Evolutionary conservation across 176 grass and related monocot genomes (phyloP).

Genomic region (Paspalum notatum): DNA sequence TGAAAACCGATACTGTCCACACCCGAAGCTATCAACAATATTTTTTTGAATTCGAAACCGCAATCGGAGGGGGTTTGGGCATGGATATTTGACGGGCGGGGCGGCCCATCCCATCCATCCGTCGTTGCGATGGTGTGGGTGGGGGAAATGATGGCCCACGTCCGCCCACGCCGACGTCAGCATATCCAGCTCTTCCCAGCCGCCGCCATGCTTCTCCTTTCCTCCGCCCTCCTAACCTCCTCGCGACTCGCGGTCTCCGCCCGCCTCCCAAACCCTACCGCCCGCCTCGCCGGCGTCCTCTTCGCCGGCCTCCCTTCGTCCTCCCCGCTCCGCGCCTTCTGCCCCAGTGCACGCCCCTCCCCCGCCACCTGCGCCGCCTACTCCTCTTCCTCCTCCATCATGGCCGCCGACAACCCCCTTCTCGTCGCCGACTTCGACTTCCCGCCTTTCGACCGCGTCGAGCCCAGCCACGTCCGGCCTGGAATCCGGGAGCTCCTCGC

Average conservation of each 20-base stretch:
- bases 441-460: conserved; percentile 78
- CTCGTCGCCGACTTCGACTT: conserved; percentile 68
- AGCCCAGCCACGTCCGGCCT: conserved; percentile 72
- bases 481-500: conserved; percentile 73
- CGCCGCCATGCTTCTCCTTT: conserved; percentile 38
- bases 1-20: too few relatives aligned
- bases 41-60: too few relatives aligned
- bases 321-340: conserved; percentile 61
- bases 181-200: neutral
- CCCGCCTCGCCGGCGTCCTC: neutral
- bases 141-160: conserved; percentile 18
- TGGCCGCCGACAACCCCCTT: conserved; percentile 56
- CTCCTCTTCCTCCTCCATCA: conserved; percentile 3
- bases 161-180: neutral
- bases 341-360: conserved; percentile 37
- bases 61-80: too few relatives aligned
- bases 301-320: conserved; percentile 52
- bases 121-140: neutral
- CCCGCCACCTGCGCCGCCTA: conserved; percentile 44
- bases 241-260: conserved; percentile 32
- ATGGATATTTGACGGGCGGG: too few relatives aligned
- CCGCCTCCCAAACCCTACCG: conserved; percentile 39
- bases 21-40: too few relatives aligned
- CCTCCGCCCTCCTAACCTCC: conserved; percentile 2
- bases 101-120: conserved; percentile 17